Evolutionary conservation across 495 filamentous ascomycete species (phyloP).

Genomic region (Cercophora sp.): DNA sequence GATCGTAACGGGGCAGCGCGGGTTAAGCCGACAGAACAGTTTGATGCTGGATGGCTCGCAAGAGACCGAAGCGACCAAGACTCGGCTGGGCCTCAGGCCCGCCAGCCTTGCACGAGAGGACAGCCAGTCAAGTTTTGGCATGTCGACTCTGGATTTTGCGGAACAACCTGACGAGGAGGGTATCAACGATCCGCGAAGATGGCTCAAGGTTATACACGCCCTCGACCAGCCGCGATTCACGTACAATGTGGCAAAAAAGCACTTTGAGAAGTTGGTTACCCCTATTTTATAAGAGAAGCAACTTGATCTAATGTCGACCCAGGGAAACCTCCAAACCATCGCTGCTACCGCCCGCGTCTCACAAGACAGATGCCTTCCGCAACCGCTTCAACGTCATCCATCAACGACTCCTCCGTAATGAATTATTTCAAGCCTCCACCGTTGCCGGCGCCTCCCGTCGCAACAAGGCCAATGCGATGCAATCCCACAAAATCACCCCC

Average conservation of each 20-base stretch:
- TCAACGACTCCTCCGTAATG: conserved; percentile 85
- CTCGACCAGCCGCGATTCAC: conserved; percentile 82
- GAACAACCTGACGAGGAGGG: conserved; percentile 58
- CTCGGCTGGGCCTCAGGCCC: conserved; percentile 42
- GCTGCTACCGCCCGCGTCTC: conserved; percentile 71
- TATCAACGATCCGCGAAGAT: conserved; percentile 61
- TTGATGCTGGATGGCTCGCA: conserved; percentile 40
- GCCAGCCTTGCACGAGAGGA: conserved; percentile 46
- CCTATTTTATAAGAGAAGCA: not conserved
- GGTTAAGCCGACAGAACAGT: conserved; percentile 57
- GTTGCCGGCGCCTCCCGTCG: conserved; percentile 47
- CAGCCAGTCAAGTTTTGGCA: conserved; percentile 59
- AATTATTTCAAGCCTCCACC: conserved; percentile 80
- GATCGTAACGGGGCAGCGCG: conserved; percentile 44
- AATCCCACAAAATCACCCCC: conserved; percentile 84
- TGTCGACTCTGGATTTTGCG: conserved; percentile 56
- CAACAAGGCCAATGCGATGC: conserved; percentile 51
- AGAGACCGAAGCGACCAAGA: conserved; percentile 37
- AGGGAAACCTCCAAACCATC: conserved; percentile 63
- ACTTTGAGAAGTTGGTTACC: conserved; percentile 67
- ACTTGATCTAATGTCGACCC: not conserved
- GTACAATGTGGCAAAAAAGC: conserved; percentile 84
- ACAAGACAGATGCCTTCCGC: conserved; percentile 81
- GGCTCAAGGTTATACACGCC: conserved; percentile 73
- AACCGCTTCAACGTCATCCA: conserved; percentile 87